Conservation (phyloP, 139 green algal species). For the Medakamo hakoo region DNA sequence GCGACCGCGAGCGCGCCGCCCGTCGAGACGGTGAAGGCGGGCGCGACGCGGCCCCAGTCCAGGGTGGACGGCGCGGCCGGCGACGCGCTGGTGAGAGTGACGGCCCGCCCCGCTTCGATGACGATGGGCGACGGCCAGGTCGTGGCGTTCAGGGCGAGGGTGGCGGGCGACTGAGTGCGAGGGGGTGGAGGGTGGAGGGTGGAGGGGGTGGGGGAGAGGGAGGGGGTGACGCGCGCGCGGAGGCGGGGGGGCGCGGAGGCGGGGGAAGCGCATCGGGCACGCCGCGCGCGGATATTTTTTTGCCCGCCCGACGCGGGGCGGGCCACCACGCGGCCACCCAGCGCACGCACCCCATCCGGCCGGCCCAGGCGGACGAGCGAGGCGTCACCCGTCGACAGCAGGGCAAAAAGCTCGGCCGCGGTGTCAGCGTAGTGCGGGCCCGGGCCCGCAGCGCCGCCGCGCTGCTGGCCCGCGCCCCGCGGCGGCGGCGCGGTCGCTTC, state of each 20-base stretch:
- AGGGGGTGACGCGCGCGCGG: too few species aligned
- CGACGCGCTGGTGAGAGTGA: background rate
- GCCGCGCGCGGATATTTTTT: background rate
- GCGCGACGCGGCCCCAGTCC: background rate
- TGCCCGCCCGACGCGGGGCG: background rate
- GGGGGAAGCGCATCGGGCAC: too few species aligned
- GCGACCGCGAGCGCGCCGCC: background rate
- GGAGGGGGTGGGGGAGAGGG: background rate
- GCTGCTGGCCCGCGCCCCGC: too few species aligned
- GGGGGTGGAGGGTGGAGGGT: background rate
- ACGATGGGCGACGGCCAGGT: background rate
- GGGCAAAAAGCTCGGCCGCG: background rate
- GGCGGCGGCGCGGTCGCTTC: too few species aligned
- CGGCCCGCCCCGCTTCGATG: background rate
- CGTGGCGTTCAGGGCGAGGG: background rate
- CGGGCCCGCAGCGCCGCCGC: too few species aligned
- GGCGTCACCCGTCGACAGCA: background rate
- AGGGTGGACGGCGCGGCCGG: background rate
- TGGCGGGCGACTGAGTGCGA: background rate
- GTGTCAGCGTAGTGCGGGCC: too few species aligned
- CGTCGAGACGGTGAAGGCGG: background rate
- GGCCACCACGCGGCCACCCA: background rate
- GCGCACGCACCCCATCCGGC: background rate
- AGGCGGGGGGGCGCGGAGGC: background rate
- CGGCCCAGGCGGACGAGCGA: background rate